Conservation (phyloP, 192 early-diverging fungal species). For the Endogone sp. region DNA sequence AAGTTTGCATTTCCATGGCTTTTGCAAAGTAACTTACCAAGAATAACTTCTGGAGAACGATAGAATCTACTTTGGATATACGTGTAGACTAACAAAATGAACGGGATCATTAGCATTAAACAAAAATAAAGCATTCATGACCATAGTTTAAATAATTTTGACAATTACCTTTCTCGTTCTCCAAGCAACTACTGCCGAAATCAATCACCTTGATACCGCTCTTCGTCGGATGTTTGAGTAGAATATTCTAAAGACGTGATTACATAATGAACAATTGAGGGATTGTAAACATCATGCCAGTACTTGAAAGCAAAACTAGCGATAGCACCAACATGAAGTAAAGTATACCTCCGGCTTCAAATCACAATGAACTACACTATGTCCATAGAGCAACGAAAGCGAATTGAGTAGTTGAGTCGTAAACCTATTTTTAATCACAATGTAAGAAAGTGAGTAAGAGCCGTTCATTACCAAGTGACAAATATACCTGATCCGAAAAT, state of each 20-base stretch:
- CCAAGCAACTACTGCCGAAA: conserved; percentile 92
- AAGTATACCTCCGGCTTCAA: conserved; percentile 92
- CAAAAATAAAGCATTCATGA: background rate
- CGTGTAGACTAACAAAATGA: conserved; percentile 70
- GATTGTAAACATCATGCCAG: background rate
- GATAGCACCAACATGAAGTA: background rate
- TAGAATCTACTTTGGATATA: conserved; percentile 99
- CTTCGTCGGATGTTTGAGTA: conserved; percentile 67
- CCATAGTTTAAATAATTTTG: background rate
- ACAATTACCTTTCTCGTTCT: conserved; percentile 64
- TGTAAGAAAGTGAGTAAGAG: too few species aligned
- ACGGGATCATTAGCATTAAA: background rate
- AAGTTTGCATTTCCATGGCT: too few species aligned
- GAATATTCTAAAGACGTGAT: conserved; percentile 61
- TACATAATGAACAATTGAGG: background rate
- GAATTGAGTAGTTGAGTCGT: conserved; percentile 82
- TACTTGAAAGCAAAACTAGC: background rate
- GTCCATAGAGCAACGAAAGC: conserved; percentile 63
- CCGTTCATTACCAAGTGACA: conserved; percentile 19
- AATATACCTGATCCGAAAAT: background rate
- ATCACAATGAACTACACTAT: conserved; percentile 93
- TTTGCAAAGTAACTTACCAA: conserved; percentile 49
- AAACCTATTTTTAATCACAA: conserved; percentile 52
- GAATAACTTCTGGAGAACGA: conserved; percentile 96
- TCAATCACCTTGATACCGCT: conserved; percentile 95